phyloP scores from a whole-genome alignment of 2,329 filamentous ascomycete species.

The Decorospora gaudefroyi region DNA sequence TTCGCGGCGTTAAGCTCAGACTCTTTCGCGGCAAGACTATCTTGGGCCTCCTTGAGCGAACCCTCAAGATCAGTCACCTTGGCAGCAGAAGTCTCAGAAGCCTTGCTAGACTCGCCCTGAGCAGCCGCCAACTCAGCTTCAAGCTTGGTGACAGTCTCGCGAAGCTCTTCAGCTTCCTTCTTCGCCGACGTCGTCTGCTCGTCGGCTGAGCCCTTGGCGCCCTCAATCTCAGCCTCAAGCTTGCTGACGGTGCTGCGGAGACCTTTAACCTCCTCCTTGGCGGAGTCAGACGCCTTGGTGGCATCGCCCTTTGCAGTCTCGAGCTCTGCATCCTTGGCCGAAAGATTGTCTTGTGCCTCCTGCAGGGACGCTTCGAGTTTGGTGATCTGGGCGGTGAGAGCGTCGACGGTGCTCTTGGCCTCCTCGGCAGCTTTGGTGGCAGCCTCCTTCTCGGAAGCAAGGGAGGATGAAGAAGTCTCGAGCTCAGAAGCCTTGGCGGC shows the following conservation, averaged over 20 bases:
- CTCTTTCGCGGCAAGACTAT: slow-evolving; percentile 28
- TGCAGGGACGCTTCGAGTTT: slow-evolving; percentile 36
- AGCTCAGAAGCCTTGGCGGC: slow-evolving; percentile 31
- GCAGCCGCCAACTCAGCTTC: slow-evolving; percentile 24
- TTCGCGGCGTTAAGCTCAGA: slow-evolving; percentile 29
- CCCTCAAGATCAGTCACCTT: slow-evolving; percentile 35
- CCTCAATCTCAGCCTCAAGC: slow-evolving; percentile 28
- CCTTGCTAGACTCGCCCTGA: slow-evolving; percentile 23
- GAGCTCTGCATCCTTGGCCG: slow-evolving; percentile 31
- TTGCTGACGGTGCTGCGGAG: slow-evolving; percentile 34
- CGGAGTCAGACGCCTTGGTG: slow-evolving; percentile 19
- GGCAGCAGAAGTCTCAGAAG: slow-evolving; percentile 23
- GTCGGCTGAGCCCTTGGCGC: slow-evolving; percentile 22
- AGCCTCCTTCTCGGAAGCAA: slow-evolving; percentile 29
- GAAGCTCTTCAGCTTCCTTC: slow-evolving; percentile 20
- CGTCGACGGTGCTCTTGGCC: slow-evolving; percentile 30
- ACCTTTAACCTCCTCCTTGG: slow-evolving; percentile 29
- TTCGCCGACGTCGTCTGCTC: slow-evolving; percentile 19
- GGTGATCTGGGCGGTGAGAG: slow-evolving; percentile 30
- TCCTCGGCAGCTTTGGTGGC: slow-evolving; percentile 32
- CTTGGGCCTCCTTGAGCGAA: slow-evolving; percentile 24
- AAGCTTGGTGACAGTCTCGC: slow-evolving; percentile 16
- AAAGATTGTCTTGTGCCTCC: slow-evolving; percentile 27
- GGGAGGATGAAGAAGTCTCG: slow-evolving; percentile 23
- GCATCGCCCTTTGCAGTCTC: slow-evolving; percentile 22